Evolutionary conservation across 441 rosid genomes (phyloP).

Genomic region (Adansonia madagascariensis): DNA sequence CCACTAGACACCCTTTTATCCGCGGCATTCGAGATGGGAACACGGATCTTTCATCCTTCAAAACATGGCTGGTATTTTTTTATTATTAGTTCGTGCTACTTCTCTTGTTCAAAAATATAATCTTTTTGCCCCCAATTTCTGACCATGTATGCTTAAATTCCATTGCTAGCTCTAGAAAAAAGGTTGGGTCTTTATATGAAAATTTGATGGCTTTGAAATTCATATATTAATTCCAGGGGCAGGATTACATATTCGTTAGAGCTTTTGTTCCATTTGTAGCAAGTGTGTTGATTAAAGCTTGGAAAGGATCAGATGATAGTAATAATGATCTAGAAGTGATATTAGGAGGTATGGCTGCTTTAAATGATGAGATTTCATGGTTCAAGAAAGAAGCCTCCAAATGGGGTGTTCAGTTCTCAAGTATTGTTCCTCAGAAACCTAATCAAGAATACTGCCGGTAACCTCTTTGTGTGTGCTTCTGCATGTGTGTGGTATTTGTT

Average conservation of each 20-base stretch:
- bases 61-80: conserved; percentile 54
- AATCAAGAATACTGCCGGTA: conserved; percentile 60
- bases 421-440: conserved; percentile 38
- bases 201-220: background rate
- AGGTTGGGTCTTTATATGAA: background rate
- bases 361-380: conserved; percentile 60
- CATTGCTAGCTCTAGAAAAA: background rate
- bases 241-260: conserved; percentile 64
- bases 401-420: conserved; percentile 51
- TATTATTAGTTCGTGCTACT: background rate
- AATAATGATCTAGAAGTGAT: conserved; percentile 53
- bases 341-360: conserved; percentile 50
- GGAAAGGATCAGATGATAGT: conserved; percentile 43
- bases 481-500: background rate
- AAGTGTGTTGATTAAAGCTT: conserved; percentile 54
- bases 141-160: background rate
- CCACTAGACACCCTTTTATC: conserved; percentile 56
- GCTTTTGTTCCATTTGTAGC: conserved; percentile 52
- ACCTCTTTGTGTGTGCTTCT: background rate
- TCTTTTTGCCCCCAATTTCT: background rate
- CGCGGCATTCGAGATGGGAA: conserved; percentile 56
- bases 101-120: background rate
- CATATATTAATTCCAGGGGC: conserved; percentile 45
- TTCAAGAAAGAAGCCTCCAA: conserved; percentile 61
- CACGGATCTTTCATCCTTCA: conserved; percentile 45